These are phyloP conservation scores for Casuarina equisetifolia DNA, from an alignment of 306 rosid genomes.

Conservation along the genomic window DNA sequence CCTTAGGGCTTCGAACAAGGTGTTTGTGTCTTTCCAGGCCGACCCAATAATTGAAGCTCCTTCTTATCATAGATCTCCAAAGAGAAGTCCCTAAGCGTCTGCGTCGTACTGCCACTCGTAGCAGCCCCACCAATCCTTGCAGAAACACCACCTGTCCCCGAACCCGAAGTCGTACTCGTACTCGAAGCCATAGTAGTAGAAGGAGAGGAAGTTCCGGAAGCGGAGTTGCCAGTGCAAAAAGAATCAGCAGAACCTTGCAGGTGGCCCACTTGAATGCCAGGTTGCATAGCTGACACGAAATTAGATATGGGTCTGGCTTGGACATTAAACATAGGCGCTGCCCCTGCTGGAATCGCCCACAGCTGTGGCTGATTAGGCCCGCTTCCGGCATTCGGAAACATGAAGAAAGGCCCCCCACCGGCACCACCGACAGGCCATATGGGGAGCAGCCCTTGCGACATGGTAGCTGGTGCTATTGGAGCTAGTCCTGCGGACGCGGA, in stretches of 20 bases:
- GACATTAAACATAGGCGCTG: conserved; percentile 44
- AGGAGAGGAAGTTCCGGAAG: conserved; percentile 31
- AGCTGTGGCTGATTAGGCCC: conserved; percentile 50
- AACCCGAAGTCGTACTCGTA: conserved; percentile 41
- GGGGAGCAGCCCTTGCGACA: conserved; percentile 43
- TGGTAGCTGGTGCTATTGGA: conserved; percentile 42
- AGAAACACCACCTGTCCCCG: conserved; percentile 26
- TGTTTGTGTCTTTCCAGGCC: conserved; percentile 41
- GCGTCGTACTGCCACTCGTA: conserved; percentile 26
- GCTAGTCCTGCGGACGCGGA: conserved; percentile 67
- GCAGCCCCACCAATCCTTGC: not conserved
- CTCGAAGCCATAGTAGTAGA: conserved; percentile 44
- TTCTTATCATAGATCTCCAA: conserved; percentile 69
- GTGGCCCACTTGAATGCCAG: conserved; percentile 30
- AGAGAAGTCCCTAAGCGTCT: conserved; percentile 69
- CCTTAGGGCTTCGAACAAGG: conserved; percentile 44
- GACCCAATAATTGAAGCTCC: conserved; percentile 70
- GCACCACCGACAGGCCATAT: conserved; percentile 46
- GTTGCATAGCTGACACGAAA: conserved; percentile 53
- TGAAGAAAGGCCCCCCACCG: conserved; percentile 52
- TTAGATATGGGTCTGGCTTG: conserved; percentile 65
- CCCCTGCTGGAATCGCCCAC: conserved; percentile 67
- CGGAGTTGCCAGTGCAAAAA: conserved; percentile 25
- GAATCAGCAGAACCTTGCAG: conserved; percentile 23
- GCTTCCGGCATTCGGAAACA: conserved; percentile 51